Evolutionary conservation across 192 early-diverging fungal genomes (phyloP), one percentile per base, ranked within the genome.

Genomic region (Kappamyces sp.): DNA sequence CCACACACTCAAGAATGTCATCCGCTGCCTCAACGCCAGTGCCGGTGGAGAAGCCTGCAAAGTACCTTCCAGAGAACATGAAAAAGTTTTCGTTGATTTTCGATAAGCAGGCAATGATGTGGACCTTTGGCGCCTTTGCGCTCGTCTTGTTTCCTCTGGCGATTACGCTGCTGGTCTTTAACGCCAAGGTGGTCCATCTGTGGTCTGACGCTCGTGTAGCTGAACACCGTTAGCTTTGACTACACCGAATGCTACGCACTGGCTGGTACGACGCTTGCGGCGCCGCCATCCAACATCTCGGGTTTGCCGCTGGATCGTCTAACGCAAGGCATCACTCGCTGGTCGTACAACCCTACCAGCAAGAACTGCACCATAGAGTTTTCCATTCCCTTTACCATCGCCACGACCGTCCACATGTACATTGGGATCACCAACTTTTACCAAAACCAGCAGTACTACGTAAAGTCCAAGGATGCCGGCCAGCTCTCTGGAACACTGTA

Each of bases 371-470:
- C 79, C 3, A 77, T 99, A 42, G 64, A 77, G 81, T 64, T 84
- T 72, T 34, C 49, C 84, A 62, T 92, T 81, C 22, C 36, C 1
- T 75, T 75, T 49, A 65, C 68, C 41, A 62, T 98, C 70, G 76
- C 78, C 50, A 49, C 81, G 3, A 87, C 88, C 5, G 86, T 99
- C 59, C 96, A 86, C 61, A 59, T 99, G 53, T 99, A 98, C 71
- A 94, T 96, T 62, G 72, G 87, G 42, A 84, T 97, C 51, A 93
- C 94, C 37, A 93, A 95, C 70, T 98, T 99, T 70, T 99, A 95
- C 71, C 94, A 98, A 69, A 99, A 99, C 76, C 93, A 97, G 59
- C 81, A 94, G 35, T 81, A 87, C 52, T 99, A 98, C 64, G 87
- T 96, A 14, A 93, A 94, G 66, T 88, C 85, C 69, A 79, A 88